Evolutionary conservation across 495 filamentous ascomycete species (phyloP), one percentile per base, ranked within the genome.

Genomic region (Aspergillus panamensis): DNA sequence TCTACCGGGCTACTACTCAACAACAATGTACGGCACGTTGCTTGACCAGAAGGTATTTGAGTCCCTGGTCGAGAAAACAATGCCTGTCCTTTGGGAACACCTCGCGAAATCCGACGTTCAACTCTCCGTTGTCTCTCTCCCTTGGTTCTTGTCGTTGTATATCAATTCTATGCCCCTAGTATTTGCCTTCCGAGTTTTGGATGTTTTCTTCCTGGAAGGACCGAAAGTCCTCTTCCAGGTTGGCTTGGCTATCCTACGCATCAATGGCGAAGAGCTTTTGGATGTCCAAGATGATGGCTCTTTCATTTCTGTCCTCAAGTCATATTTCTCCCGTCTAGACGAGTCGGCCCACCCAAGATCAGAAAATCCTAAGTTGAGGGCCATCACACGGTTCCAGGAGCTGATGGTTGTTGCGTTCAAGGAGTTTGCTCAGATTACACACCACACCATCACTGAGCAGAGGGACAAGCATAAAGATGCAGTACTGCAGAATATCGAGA

Each of bases 101-200:
- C 87, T 98, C 14, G 84, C 87, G 53, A 96, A 93, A 69, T 91
- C 86, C 50, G 94, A 98, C 66, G 92, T 98, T 19, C 94, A 98
- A 73, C 85, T 98, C n/a, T 97, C 95, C 0, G 94, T 98, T 31
- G 95, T 97, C 8, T 97, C 93, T 30, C 80, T 98, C 8, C 94
- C 94, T 16, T 98, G 94, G 94, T 98, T 98, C 66, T 82, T 98
- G 20, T 97, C 92, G 7, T 80, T 98, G 6, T 98, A 97, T 68
- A 96, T 98, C 77, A 98, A 98, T 77, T 97, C 92, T 0, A 97
- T 98, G 93, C 94, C 94, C 6, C 77, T 98, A 0, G 90, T 96
- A 4, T 98, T 98, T 69, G 94, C 94, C 30, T 97, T 97, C 72
- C 83, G 94, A 35, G 94, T 98, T 19, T 70, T 98, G 47, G 94